These are phyloP conservation scores for Suhomyces coccinellae DNA, from an alignment of 1,139 yeast species.

Conservation along the genomic window DNA sequence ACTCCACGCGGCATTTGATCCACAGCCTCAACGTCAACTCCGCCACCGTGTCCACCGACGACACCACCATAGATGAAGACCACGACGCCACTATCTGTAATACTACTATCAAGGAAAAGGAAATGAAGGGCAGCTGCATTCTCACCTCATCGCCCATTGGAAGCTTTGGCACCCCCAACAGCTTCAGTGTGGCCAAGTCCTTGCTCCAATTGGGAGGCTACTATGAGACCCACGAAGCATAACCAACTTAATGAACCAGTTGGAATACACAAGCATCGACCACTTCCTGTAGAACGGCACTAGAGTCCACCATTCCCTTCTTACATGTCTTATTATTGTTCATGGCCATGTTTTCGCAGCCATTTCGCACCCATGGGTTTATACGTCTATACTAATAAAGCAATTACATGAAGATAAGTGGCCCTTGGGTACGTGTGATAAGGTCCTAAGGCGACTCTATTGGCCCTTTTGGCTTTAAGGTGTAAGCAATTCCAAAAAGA, in stretches of 20 bases:
- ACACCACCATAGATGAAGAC: constrained; percentile 40
- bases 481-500: no score
- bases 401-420: neutral
- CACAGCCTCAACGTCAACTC: constrained; percentile 8
- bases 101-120: constrained; percentile 19
- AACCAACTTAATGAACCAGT: constrained; percentile 9
- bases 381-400: constrained; percentile 1
- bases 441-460: no score
- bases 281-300: constrained; percentile 1
- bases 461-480: no score
- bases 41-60: constrained; percentile 26
- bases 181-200: constrained; percentile 50
- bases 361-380: neutral
- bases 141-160: constrained; percentile 34
- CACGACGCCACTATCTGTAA: constrained; percentile 23
- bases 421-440: neutral
- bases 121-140: constrained; percentile 10
- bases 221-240: constrained; percentile 8
- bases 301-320: neutral
- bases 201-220: constrained; percentile 44
- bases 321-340: neutral
- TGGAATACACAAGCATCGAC: constrained; percentile 2
- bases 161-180: constrained; percentile 50
- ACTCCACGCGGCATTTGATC: constrained; percentile 25
- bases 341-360: neutral